Base-by-base conservation (phyloP, 768 basidiomycete genomes). In the Mycena floridula region DNA sequence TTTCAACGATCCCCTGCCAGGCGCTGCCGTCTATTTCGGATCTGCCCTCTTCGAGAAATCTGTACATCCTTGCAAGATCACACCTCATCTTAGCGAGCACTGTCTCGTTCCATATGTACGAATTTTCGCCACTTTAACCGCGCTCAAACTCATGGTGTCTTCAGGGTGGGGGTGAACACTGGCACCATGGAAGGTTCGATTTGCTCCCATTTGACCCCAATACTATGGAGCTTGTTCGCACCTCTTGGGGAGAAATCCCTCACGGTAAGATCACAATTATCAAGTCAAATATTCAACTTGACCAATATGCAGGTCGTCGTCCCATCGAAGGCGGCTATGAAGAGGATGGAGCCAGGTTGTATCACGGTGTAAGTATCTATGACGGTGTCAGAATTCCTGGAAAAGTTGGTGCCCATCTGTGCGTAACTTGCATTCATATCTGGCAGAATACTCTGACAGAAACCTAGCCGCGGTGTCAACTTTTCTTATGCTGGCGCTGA, bases 11-110 rank as follows among this genome's bases (percentile, higher is more conserved):
- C n/a, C n/a, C n/a, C n/a, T n/a, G n/a, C n/a, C n/a, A n/a, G n/a
- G n/a, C n/a, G n/a, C n/a, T n/a, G n/a, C n/a, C n/a, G n/a, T 89
- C 47, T 92, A 72, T 64, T 52, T 92, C 25, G 89, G 87, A 12
- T 85, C 84, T 4, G 89, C 86, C 9, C 63, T 89, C 37, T 68
- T 89, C 56, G 68, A 66, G 44, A 64, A 68, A 48, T 78, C 81
- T 0, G 84, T 89, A 3, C 88, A 91, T 47, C 89, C 89, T 3
- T 90, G 89, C 75, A 92, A 91, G 68, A 77, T 90, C 53, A 78
- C 68, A 1, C 77, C 81, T 8, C 59, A 71, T 50, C 74, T 85
- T n/a, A 55, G n/a, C 56, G 73, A 50, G 51, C 67, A 60, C 47
- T 77, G 60, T 56, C 72, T 63, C 20, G 81, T 89, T 2, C 69